A percentile compares a stretch with the other conserved stretches of the same genome.
Evolutionary conservation across 2,329 filamentous ascomycete genomes (phyloP).

Genomic region (Alternaria dauci): DNA sequence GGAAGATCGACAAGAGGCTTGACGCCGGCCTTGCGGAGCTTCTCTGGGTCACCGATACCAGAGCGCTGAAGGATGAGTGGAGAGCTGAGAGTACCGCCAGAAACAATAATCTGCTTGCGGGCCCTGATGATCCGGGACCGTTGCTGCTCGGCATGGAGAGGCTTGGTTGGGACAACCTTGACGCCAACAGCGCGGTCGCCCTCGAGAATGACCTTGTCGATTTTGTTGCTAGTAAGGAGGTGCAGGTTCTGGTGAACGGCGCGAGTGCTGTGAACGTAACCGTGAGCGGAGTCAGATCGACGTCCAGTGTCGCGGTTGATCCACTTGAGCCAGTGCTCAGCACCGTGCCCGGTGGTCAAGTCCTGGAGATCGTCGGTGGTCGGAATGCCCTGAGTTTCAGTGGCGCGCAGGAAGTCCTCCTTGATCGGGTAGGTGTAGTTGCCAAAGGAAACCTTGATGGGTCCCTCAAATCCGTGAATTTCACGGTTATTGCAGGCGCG

Average conservation of each 20-base stretch:
- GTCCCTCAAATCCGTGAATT: constrained; percentile 78
- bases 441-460: constrained; percentile 81
- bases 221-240: constrained; percentile 77
- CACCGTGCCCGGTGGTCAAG: constrained; percentile 71
- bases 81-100: constrained; percentile 75
- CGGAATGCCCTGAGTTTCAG: constrained; percentile 77
- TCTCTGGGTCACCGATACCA: constrained; percentile 75
- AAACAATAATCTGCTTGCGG: constrained; percentile 77
- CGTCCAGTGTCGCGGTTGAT: constrained; percentile 76
- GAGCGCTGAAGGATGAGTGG: constrained; percentile 79
- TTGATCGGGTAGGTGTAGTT: constrained; percentile 84
- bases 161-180: constrained; percentile 74
- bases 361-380: constrained; percentile 80
- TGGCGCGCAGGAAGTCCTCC: constrained; percentile 78
- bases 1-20: constrained; percentile 75
- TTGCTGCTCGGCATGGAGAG: constrained; percentile 63
- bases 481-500: constrained; percentile 63
- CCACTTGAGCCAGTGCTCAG: constrained; percentile 87
- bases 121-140: constrained; percentile 69
- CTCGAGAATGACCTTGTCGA: constrained; percentile 78
- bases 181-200: constrained; percentile 76
- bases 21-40: constrained; percentile 72
- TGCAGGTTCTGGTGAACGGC: constrained; percentile 75
- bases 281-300: constrained; percentile 78
- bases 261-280: constrained; percentile 79